These are phyloP conservation scores for Aspergillus chevalieri DNA, from an alignment of 2,329 filamentous ascomycete genomes.

Conservation along the genomic window DNA sequence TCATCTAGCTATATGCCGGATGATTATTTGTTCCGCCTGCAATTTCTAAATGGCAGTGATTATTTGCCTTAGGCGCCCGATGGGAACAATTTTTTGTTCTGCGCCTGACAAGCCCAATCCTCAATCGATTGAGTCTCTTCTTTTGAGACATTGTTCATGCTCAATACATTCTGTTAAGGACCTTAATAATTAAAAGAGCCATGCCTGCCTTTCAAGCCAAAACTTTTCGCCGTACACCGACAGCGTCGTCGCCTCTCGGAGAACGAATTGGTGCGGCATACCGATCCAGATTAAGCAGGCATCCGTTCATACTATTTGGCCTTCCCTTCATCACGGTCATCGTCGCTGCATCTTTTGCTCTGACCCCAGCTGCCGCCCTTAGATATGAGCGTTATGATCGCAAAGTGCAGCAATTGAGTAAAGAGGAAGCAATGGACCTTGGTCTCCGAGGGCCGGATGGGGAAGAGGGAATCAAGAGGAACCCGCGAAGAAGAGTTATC, in stretches of 20 bases:
- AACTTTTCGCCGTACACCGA: conserved; percentile 58
- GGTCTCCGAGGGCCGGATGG: conserved; percentile 59
- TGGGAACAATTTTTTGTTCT: neutral
- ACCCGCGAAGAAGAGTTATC: conserved; percentile 38
- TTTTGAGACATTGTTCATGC: neutral
- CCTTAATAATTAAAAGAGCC: conserved; percentile 2
- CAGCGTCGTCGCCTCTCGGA: conserved; percentile 48
- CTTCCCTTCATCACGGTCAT: conserved; percentile 88
- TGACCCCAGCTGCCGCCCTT: conserved; percentile 88
- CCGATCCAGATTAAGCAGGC: conserved; percentile 65
- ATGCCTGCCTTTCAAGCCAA: conserved; percentile 64
- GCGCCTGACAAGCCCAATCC: too few species aligned
- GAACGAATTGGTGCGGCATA: conserved; percentile 70
- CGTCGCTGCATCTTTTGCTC: conserved; percentile 83
- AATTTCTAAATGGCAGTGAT: neutral
- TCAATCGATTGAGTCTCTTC: neutral
- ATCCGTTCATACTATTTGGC: conserved; percentile 88
- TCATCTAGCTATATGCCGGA: neutral
- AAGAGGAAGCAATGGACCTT: conserved; percentile 80
- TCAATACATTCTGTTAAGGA: neutral
- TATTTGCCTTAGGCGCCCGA: neutral
- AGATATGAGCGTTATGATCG: conserved; percentile 91
- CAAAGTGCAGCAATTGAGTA: conserved; percentile 75
- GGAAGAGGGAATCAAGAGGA: conserved; percentile 67
- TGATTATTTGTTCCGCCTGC: neutral